These are phyloP conservation scores for Beauveria sp. DNA, from an alignment of 2,329 filamentous ascomycete genomes.

Conservation along the genomic window DNA sequence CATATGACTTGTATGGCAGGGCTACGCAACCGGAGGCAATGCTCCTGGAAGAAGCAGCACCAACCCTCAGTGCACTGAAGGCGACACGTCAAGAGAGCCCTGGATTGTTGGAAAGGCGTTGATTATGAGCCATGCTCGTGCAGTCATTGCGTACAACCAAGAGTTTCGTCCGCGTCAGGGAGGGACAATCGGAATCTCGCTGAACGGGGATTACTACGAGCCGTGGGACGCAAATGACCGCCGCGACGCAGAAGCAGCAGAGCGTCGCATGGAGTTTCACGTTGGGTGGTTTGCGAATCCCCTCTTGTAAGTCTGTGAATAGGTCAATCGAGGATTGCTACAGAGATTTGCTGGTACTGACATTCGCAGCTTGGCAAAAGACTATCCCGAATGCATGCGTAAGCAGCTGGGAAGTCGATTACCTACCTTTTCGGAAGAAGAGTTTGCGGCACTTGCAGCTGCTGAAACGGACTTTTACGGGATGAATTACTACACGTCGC, in stretches of 20 bases:
- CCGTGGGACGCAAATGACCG: constrained; percentile 24
- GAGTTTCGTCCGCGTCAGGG: constrained; percentile 24
- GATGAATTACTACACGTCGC: constrained; percentile 34
- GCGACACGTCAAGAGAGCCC: constrained; percentile 28
- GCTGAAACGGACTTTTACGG: constrained; percentile 29
- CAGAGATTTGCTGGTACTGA: neutral
- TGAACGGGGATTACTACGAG: constrained; percentile 32
- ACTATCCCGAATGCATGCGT: constrained; percentile 30
- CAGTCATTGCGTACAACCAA: constrained; percentile 23
- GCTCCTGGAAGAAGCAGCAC: constrained; percentile 26
- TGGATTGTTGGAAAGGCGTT: constrained; percentile 29
- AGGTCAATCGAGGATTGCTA: neutral
- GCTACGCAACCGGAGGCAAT: constrained; percentile 26
- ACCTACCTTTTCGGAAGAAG: constrained; percentile 21
- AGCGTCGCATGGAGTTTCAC: constrained; percentile 29
- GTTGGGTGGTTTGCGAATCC: constrained; percentile 34
- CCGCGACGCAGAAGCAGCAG: constrained; percentile 23
- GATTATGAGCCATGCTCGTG: constrained; percentile 29
- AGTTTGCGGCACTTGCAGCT: constrained; percentile 19
- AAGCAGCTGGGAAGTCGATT: constrained; percentile 24
- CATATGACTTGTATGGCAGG: constrained; percentile 13
- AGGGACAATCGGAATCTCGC: constrained; percentile 27
- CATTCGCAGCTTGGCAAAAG: constrained; percentile 18
- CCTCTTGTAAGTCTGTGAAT: constrained; percentile 23
- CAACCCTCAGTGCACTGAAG: constrained; percentile 20